These are phyloP conservation scores for Ceriops tagal DNA, from an alignment of 345 rosid genomes.

Conservation along the genomic window DNA sequence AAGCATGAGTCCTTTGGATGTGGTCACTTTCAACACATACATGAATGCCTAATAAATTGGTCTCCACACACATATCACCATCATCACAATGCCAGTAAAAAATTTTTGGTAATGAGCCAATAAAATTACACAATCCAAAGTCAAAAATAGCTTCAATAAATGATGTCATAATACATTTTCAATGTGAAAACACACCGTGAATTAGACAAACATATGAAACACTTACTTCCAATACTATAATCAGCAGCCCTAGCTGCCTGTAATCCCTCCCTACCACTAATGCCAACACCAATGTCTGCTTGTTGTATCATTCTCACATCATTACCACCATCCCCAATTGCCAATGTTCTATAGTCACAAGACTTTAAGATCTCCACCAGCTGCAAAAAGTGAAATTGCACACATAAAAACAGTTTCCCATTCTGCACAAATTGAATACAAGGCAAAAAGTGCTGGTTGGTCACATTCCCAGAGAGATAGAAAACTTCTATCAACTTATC, in stretches of 20 bases:
- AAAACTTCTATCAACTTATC: no score
- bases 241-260: constrained; percentile 99
- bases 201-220: neutral
- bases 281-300: constrained; percentile 97
- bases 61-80: no score
- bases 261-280: constrained; percentile 97
- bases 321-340: constrained; percentile 99
- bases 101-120: neutral
- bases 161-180: neutral
- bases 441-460: neutral
- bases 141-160: neutral
- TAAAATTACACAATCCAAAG: neutral
- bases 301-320: constrained; percentile 99
- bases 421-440: neutral
- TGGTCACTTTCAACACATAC: no score
- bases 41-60: no score
- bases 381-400: constrained; percentile 37
- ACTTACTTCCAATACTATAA: constrained; percentile 94
- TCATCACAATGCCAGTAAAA: no score
- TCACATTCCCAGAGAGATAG: no score
- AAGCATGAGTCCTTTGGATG: no score
- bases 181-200: neutral
- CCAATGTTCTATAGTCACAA: constrained; percentile 92
- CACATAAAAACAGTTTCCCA: neutral
- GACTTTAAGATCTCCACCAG: constrained; percentile 88